phyloP scores from a whole-genome alignment of 768 basidiomycete species.

The Obba rivulosa region DNA sequence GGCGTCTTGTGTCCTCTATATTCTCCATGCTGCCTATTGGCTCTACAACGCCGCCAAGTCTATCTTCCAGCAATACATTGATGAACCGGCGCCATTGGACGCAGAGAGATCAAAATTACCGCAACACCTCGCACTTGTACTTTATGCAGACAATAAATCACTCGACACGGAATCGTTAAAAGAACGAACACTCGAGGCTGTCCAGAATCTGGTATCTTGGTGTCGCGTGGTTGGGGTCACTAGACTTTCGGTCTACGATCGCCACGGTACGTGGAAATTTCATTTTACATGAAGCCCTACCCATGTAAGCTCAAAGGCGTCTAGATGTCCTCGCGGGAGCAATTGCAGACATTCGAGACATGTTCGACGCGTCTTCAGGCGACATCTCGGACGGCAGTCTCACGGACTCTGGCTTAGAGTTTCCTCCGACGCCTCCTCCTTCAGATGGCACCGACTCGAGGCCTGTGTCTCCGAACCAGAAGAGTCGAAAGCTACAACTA shows the following conservation, averaged over 20 bases:
- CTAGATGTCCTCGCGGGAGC: constrained; percentile 8
- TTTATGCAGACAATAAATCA: constrained; percentile 39
- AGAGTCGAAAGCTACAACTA: constrained; percentile 8
- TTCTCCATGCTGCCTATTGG: constrained; percentile 56
- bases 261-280: constrained; percentile 44
- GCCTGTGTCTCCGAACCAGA: constrained; percentile 47
- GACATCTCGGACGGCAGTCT: constrained; percentile 16
- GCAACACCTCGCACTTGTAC: constrained; percentile 59
- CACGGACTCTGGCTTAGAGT: constrained; percentile 55
- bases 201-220: constrained; percentile 52
- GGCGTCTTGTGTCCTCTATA: constrained; percentile 41
- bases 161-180: constrained; percentile 32
- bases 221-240: constrained; percentile 57
- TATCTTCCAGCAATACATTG: constrained; percentile 18
- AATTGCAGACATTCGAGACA: constrained; percentile 35
- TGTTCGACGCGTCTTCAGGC: neutral
- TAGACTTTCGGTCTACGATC: constrained; percentile 68
- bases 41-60: constrained; percentile 36
- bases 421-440: constrained; percentile 72
- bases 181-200: constrained; percentile 44
- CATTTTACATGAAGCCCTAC: neutral
- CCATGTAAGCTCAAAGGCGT: too few relatives aligned
- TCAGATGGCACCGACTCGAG: constrained; percentile 69
- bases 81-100: constrained; percentile 42
- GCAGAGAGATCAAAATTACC: constrained; percentile 56